Base-by-base conservation (phyloP, 2,329 filamentous ascomycete genomes). In the Aspergillus nomiae region DNA sequence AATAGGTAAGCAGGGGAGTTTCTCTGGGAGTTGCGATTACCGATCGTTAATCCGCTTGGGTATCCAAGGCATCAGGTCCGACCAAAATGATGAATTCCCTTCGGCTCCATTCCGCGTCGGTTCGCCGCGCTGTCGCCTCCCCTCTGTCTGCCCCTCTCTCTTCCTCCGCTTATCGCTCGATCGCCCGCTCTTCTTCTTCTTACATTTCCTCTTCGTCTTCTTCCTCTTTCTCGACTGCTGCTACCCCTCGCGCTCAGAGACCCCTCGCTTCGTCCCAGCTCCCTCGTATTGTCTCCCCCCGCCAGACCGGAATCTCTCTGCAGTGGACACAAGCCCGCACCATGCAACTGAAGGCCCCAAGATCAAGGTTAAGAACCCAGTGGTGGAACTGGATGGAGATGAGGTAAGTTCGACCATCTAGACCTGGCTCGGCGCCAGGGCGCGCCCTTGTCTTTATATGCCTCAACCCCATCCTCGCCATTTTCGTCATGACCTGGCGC, bases 361-460 rank as follows among this genome's bases (percentile, higher is more conserved):
- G 90, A 98, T 98, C 87, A 95, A 96, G 88, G 95, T 99, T 85
- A 94, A 96, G 89, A 98, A 97, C 83, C 95, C 95, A 70, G 90
- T 99, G 78, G 95, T 99, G 80, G 95, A 98, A 85, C 88, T 98
- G 74, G 94, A 98, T 79, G 94, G 94, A 76, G 87, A 90, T 80
- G 88, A 90, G 77, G 79, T 80, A 77, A 64, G 76, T 62, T 55
- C 53, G 53, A 30, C 24, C 58, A 66, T 67, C 70, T 59, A 64
- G 63, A 65, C 26, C 11, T 53, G 38, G 16, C 45, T 26, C 24
- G 12, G 28, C 26, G 38, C 21, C 51, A 46, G 32, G 19, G 51
- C 26, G 38, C 59, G 53, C 21, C 61, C 50, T 56, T 58, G 60
- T 48, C 56, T 61, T 64, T 66, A 59, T 54, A 60, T 63, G 64